These are phyloP conservation scores for Lepraria neglecta DNA, from an alignment of 495 filamentous ascomycete species.

Conservation along the genomic window DNA sequence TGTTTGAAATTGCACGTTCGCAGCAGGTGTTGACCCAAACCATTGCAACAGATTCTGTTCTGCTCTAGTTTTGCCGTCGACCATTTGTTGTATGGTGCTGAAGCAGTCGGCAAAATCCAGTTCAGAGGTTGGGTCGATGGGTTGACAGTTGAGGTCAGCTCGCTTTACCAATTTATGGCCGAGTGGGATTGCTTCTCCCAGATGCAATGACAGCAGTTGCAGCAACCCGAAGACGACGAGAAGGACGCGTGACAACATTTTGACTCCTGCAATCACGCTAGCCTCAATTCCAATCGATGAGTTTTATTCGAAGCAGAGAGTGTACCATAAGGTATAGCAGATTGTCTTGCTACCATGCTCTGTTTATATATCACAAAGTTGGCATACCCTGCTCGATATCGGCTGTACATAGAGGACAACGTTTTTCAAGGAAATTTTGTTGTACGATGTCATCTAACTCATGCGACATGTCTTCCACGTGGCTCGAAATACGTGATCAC, in stretches of 20 bases:
- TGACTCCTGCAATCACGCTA: background rate
- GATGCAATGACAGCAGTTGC: background rate
- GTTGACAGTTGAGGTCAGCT: background rate
- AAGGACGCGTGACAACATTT: background rate
- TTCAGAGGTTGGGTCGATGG: background rate
- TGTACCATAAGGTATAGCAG: background rate
- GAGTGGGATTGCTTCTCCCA: background rate
- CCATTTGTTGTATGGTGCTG: background rate
- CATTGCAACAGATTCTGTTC: background rate
- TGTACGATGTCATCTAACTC: background rate
- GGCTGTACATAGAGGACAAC: background rate
- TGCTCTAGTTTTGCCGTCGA: background rate
- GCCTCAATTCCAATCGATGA: no score
- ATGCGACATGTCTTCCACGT: background rate
- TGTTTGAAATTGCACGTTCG: background rate
- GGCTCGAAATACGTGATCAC: background rate
- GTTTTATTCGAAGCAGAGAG: no score
- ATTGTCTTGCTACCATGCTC: background rate
- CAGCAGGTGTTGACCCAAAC: background rate
- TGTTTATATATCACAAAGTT: background rate
- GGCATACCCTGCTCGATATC: no score
- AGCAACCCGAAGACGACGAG: background rate
- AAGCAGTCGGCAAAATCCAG: background rate
- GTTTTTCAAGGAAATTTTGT: background rate
- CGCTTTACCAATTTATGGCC: slow-evolving; percentile 4